Conservation (phyloP, 2,329 filamentous ascomycete genomes). For the Hortaea werneckii region DNA sequence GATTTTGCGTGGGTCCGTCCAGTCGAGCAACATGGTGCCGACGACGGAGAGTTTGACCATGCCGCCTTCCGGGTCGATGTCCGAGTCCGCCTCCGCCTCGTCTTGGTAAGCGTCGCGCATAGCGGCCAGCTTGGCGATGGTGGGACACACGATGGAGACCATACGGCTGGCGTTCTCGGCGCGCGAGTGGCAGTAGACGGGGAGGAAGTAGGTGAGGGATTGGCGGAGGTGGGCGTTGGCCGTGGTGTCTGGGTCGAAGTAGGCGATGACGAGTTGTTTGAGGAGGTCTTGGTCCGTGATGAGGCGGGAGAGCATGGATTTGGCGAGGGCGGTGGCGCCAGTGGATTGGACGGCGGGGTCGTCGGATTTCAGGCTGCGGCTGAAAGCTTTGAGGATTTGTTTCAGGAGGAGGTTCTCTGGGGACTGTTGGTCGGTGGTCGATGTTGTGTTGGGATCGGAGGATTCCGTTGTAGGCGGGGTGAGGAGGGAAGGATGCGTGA, state of each 20-base stretch:
- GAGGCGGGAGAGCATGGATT: conserved; percentile 71
- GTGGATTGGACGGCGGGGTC: conserved; percentile 67
- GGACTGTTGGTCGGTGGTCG: neutral
- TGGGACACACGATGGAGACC: conserved; percentile 60
- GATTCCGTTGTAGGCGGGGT: conserved; percentile 40
- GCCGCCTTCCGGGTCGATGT: conserved; percentile 51
- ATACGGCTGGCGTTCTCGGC: conserved; percentile 75
- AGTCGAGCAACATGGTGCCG: conserved; percentile 77
- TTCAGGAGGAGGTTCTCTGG: conserved; percentile 36
- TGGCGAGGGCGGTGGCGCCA: conserved; percentile 71
- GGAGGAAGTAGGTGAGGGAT: conserved; percentile 84
- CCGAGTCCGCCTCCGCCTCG: conserved; percentile 53
- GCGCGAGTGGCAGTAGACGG: conserved; percentile 83
- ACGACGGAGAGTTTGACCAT: conserved; percentile 68
- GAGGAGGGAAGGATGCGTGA: conserved; percentile 74
- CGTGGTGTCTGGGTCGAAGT: conserved; percentile 74
- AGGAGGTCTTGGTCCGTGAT: conserved; percentile 64
- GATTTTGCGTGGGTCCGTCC: conserved; percentile 83
- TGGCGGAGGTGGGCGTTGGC: conserved; percentile 76
- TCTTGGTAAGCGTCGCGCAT: conserved; percentile 22
- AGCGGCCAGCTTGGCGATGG: conserved; percentile 57
- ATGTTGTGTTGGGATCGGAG: conserved; percentile 29
- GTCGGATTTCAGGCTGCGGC: conserved; percentile 66
- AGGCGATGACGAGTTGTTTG: conserved; percentile 71
- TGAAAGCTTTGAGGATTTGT: conserved; percentile 72